phyloP scores from a whole-genome alignment of 768 basidiomycete genomes.

The Panaeolus cyanescens region DNA sequence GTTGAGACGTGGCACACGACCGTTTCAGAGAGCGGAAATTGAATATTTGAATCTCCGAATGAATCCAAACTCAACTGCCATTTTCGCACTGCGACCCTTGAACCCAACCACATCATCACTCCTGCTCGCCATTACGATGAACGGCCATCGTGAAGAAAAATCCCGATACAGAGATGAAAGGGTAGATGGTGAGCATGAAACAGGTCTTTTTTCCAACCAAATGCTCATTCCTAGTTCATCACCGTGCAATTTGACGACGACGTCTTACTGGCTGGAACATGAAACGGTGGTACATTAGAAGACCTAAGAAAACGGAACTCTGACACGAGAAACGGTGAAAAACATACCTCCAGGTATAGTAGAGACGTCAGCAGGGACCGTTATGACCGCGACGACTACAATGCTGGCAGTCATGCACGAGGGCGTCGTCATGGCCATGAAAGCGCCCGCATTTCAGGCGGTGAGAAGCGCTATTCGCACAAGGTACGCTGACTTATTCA shows the following conservation, averaged over 20 bases:
- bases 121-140: not conserved
- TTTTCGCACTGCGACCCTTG: not conserved
- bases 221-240: constrained; percentile 1
- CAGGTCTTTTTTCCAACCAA: not conserved
- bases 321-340: not conserved
- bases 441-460: too few species aligned
- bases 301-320: not conserved
- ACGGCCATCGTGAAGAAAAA: not conserved
- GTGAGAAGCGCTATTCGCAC: too few species aligned
- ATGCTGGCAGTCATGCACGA: not conserved
- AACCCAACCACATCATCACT: not conserved
- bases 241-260: not conserved
- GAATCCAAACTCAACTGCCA: not conserved
- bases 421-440: too few species aligned
- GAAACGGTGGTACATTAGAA: not conserved
- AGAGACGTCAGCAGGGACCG: not conserved
- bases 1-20: not conserved
- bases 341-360: not conserved
- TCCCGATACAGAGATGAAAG: not conserved
- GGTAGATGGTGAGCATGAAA: not conserved
- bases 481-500: too few species aligned
- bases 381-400: not conserved
- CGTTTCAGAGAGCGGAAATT: too few species aligned
- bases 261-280: not conserved
- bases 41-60: not conserved